Evolutionary conservation across 805 yeast genomes (phyloP), one percentile per base, ranked within the genome.

Genomic region (Ogataea parapolymorpha): DNA sequence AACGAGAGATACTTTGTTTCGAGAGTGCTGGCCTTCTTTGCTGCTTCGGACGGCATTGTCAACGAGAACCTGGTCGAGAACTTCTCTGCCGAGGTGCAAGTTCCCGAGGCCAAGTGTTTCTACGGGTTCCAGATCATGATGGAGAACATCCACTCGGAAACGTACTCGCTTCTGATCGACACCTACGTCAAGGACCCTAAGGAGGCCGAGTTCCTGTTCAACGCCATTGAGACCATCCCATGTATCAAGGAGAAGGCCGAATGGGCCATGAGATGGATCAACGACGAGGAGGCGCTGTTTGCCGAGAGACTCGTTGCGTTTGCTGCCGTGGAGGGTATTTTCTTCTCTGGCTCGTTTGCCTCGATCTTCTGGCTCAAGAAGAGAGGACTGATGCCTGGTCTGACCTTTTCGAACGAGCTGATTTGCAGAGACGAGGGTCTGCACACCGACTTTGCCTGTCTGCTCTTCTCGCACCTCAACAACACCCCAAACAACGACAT

Each of bases 51-150:
- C 66, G 99, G 99, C 66, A 89, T 91, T 53, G 99, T 91, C 54
- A 93, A 93, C 64, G 99, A 91, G 73, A 91, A 91, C 71, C 78
- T 91, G 65, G 96, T 91, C 48, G 98, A 91, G 71, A 90, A 95
- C 65, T 91, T 91, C 72, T 83, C 95, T 43, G 95, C 96, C 51
- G 98, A 91, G 71, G 97, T 93, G 46, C 96, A 90, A 69, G 71
- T 87, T 51, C 93, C 99, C 42, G 99, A 91, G 74, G 99, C 98
- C 58, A 90, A 91, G 68, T 90, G 96, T 67, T 93, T 91, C 76
- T 91, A 91, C 67, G 99, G 99, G 35, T 91, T 93, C 86, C 99
- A 91, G 74, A 93, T 91, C 68, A 90, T 90, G 98, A 93, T 93
- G 91, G 99, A 91, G 73, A 91, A 93, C 76, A 93, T 91, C 62